phyloP scores from a whole-genome alignment of 169 alveolate genomes.

The Cryptosporidium baileyi region DNA sequence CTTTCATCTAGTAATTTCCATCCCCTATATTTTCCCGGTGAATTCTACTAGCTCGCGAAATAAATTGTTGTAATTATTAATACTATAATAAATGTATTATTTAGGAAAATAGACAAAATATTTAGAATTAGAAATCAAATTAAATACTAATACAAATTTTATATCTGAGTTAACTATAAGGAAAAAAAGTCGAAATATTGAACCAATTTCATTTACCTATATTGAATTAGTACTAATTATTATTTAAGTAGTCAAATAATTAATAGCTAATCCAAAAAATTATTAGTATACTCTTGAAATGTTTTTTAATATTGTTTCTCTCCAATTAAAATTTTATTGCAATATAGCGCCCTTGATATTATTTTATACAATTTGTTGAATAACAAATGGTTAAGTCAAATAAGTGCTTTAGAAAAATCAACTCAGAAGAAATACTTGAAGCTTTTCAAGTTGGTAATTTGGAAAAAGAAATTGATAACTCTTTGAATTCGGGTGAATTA shows the following conservation, averaged over 20 bases:
- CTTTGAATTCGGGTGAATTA: constrained; percentile 8
- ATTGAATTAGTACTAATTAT: no score
- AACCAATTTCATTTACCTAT: no score
- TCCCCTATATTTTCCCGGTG: neutral
- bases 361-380: neutral
- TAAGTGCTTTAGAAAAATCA: constrained; percentile 5
- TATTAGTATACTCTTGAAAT: neutral
- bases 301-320: neutral
- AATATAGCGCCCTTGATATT: neutral
- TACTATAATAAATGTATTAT: no score
- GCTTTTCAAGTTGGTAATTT: neutral
- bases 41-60: neutral
- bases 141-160: neutral
- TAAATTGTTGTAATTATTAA: no score
- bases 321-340: neutral
- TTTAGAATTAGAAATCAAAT: neutral
- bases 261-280: no score
- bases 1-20: neutral
- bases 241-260: no score
- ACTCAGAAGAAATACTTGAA: neutral
- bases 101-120: no score
- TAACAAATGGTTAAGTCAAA: constrained; percentile 27
- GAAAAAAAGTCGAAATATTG: no score
- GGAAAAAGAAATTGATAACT: neutral
- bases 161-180: no score